These are phyloP conservation scores for Ceratocystis harringtonii DNA, from an alignment of 2,329 filamentous ascomycete species.

Conservation along the genomic window DNA sequence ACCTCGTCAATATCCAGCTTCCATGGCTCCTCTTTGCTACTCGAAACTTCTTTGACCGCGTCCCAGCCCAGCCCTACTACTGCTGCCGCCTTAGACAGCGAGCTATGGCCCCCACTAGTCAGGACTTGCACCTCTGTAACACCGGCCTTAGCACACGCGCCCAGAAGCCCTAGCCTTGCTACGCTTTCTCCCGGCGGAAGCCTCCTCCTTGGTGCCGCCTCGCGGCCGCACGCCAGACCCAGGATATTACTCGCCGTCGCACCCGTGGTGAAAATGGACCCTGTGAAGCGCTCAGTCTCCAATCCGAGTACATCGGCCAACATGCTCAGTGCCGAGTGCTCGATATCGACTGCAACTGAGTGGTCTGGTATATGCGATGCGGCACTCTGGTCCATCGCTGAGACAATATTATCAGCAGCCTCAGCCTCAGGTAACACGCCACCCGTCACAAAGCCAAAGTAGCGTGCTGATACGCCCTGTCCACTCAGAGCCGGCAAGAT, in stretches of 20 bases:
- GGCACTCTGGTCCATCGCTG: constrained; percentile 68
- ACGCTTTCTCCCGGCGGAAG: constrained; percentile 32
- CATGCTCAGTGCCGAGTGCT: constrained; percentile 56
- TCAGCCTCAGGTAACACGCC: constrained; percentile 64
- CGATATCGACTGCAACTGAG: constrained; percentile 60
- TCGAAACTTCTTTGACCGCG: constrained; percentile 47
- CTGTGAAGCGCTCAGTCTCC: constrained; percentile 42
- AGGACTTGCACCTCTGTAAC: constrained; percentile 59
- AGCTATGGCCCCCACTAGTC: constrained; percentile 72
- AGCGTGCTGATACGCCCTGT: constrained; percentile 48
- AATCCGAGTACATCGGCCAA: constrained; percentile 53
- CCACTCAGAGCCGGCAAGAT: constrained; percentile 49
- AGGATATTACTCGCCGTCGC: constrained; percentile 69
- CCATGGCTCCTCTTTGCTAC: constrained; percentile 40
- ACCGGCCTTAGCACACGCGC: constrained; percentile 48
- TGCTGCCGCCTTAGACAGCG: constrained; percentile 67
- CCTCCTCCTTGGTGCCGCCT: constrained; percentile 39
- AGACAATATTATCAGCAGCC: constrained; percentile 73
- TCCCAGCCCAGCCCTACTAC: constrained; percentile 62
- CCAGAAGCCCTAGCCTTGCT: constrained; percentile 54
- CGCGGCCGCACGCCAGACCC: constrained; percentile 51
- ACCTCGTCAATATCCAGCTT: constrained; percentile 52
- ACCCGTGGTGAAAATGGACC: constrained; percentile 41
- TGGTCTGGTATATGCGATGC: constrained; percentile 67
- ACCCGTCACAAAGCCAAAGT: constrained; percentile 84